Percentiles rank a stretch among this genome's conserved stretches.
Conservation (phyloP, 208 protist genomes). For the Leishmania braziliensis region DNA sequence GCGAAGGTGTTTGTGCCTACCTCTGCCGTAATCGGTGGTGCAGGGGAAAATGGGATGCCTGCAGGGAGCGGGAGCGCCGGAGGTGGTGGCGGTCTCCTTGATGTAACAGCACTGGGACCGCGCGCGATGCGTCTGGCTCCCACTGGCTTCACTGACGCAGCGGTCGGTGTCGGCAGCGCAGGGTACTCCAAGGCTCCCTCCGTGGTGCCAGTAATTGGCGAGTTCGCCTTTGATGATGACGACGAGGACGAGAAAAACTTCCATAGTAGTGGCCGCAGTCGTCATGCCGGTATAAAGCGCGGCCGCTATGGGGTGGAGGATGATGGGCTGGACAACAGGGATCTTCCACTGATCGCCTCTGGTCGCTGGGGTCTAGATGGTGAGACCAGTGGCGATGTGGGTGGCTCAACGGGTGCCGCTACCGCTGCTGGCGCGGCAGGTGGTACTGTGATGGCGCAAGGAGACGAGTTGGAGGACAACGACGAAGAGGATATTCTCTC, state of each 20-base stretch:
- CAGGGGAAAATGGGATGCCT: background rate
- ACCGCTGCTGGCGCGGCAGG: constrained; percentile 8
- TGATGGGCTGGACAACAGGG: constrained; percentile 20
- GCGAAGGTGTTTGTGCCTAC: constrained; percentile 60
- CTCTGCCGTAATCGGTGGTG: constrained; percentile 2
- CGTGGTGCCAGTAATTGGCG: constrained; percentile 1
- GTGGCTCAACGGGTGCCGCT: background rate
- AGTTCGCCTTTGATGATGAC: constrained; percentile 36
- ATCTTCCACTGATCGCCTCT: constrained; percentile 20
- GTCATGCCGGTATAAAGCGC: constrained; percentile 15
- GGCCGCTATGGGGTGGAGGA: constrained; percentile 35
- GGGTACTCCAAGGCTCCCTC: background rate
- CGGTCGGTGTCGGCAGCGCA: constrained; percentile 3
- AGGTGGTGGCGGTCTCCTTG: constrained; percentile 13
- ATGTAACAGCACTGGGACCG: constrained; percentile 22
- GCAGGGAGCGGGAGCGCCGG: constrained; percentile 5
- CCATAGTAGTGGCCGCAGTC: background rate
- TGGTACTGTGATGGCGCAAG: background rate
- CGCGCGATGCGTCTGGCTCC: constrained; percentile 16
- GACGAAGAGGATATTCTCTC: constrained; percentile 63
- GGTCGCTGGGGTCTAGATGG: constrained; percentile 10
- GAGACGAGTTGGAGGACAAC: constrained; percentile 22
- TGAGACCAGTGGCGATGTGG: background rate
- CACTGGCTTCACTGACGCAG: background rate
- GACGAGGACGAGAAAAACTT: constrained; percentile 23